Evolutionary conservation across 257 asterid species (phyloP), one percentile per base, ranked within the genome.

Genomic region (Fraxinus excelsior): DNA sequence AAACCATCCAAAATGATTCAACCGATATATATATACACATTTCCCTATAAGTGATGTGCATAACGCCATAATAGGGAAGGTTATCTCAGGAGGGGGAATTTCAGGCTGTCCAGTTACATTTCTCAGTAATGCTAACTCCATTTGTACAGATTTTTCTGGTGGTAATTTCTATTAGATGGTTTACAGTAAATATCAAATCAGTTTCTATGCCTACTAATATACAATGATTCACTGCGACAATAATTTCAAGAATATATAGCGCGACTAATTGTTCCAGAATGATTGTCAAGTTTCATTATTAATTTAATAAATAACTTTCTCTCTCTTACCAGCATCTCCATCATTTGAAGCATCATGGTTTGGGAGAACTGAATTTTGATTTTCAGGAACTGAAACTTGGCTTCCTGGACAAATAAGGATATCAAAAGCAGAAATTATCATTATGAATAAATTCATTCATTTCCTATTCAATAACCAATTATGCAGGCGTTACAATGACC

Each of bases 281-380:
- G 58, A 67, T 18, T 19, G 31, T 18, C 51, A 18, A 67, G 21
- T 38, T 72, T n/a, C 21, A 38, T 32, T 46, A 44, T 31, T 56
- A 76, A 79, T 11, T 67, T 42, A 32, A 70, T 14, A 81, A 72
- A 74, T 25, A 35, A 62, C 70, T 44, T 66, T 67, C 74, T 34
- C 74, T 34, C 75, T 69, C 90, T 84, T 85, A 87, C 92, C 92
- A 56, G 82, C 92, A 84, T 89, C 86, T 3, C 75, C 86, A 35
- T 87, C 88, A 71, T 84, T 80, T 51, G 90, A 79, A 78, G 82
- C 82, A 7, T 76, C 88, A 29, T 80, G 73, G 77, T 74, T 76
- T 18, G 81, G 23, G 11, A 81, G 77, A 79, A 71, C 76, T 60
- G 88, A 67, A 78, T 68, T 86, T 73, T 83, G 81, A 82, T 78